These are phyloP conservation scores for Pseudogymnoascus destructans DNA, from an alignment of 2,329 filamentous ascomycete genomes.

Conservation along the genomic window DNA sequence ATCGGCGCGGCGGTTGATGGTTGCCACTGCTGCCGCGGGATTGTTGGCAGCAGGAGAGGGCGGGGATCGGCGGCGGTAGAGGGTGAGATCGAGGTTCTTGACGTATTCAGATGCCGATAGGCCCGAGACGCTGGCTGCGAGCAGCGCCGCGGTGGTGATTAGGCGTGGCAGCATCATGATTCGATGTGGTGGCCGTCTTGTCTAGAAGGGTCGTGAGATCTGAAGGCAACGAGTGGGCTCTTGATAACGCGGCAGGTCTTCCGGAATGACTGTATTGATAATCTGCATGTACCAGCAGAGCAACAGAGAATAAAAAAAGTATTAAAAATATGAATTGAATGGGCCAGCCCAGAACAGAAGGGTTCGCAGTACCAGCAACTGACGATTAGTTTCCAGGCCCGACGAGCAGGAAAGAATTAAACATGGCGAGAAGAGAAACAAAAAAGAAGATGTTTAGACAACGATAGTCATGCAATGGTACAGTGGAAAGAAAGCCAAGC, in stretches of 20 bases:
- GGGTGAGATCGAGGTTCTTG: not conserved
- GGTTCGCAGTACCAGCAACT: not conserved
- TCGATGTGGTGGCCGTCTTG: not conserved
- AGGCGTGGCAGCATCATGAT: not conserved
- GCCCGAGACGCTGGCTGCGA: not conserved
- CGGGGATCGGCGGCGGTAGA: not conserved
- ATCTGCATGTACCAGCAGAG: not conserved
- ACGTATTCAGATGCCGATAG: not conserved
- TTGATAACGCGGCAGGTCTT: not conserved
- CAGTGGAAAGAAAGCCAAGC: not conserved
- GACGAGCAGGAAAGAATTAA: conserved; percentile 6
- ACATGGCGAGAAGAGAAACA: conserved; percentile 5
- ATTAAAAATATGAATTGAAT: conserved; percentile 3
- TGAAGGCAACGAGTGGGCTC: not conserved
- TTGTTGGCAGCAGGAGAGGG: not conserved
- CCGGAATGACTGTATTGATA: not conserved
- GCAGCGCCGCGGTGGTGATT: conserved; percentile 4
- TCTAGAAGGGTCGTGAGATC: not conserved
- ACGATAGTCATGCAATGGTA: not conserved
- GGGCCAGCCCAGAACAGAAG: conserved; percentile 5
- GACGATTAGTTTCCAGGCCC: conserved; percentile 4
- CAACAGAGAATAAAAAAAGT: not conserved
- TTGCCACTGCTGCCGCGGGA: not conserved
- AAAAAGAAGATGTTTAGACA: not conserved
- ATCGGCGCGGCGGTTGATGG: not conserved